Conservation (phyloP, 495 filamentous ascomycete genomes). For the Apodospora peruviana region DNA sequence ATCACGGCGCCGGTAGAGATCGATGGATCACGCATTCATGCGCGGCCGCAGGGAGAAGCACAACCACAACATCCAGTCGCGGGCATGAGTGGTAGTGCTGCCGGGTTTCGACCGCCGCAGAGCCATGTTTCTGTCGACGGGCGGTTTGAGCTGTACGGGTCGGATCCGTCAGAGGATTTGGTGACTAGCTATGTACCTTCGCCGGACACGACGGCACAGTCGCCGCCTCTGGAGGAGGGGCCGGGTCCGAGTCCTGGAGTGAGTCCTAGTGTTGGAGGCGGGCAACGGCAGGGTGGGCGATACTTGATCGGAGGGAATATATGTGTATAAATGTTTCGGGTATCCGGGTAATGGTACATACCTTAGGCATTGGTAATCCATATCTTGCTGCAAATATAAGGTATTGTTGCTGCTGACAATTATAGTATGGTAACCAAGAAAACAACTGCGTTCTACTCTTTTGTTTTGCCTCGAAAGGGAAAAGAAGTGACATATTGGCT, state of each 20-base stretch:
- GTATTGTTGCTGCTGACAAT: no score
- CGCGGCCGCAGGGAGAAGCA: constrained; percentile 10
- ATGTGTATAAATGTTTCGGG: no score
- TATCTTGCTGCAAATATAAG: no score
- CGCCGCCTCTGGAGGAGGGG: background rate
- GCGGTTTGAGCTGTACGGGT: constrained; percentile 26
- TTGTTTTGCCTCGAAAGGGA: no score
- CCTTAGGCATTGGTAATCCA: no score
- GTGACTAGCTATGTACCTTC: constrained; percentile 3
- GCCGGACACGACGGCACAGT: background rate
- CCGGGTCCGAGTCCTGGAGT: background rate
- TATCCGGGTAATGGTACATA: no score
- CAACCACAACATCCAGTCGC: background rate
- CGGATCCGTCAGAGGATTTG: constrained; percentile 2
- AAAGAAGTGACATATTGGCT: no score
- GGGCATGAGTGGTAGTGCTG: background rate
- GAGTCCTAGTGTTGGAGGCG: background rate
- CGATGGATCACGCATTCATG: no score
- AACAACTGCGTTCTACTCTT: no score
- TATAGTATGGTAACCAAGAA: no score
- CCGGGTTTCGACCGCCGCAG: background rate
- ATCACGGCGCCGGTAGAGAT: constrained; percentile 32
- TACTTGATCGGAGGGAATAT: no score
- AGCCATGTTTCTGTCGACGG: constrained; percentile 1
- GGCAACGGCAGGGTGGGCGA: no score